Conservation (phyloP, 164 flowering plant species). For the Magnolia changhungtana region DNA sequence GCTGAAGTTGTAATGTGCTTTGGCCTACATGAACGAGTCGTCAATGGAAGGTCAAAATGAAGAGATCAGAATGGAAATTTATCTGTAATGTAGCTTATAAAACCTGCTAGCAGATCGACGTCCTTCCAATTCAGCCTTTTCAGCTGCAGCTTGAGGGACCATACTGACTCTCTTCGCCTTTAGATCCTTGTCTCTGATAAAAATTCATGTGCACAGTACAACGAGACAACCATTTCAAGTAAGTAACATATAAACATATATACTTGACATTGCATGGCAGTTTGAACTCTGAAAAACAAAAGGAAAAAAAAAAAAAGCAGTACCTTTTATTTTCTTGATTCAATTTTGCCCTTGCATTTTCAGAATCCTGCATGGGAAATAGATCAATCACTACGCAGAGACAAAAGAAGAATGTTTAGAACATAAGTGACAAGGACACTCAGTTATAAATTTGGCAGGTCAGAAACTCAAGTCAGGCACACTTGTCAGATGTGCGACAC, state of each 20-base stretch:
- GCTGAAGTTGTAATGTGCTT: slow-evolving; percentile 23
- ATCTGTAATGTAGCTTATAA: neutral
- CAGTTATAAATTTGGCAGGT: neutral
- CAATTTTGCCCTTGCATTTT: slow-evolving; percentile 25
- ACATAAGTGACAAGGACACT: neutral
- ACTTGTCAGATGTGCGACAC: neutral
- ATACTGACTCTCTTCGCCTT: slow-evolving; percentile 29
- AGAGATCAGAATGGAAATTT: neutral
- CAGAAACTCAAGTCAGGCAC: neutral
- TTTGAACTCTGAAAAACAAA: neutral
- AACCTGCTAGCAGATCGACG: slow-evolving; percentile 42
- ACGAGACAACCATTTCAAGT: slow-evolving; percentile 6
- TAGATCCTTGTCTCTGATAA: slow-evolving; percentile 28
- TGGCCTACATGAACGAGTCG: slow-evolving; percentile 26
- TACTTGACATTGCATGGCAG: neutral
- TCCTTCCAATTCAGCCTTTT: slow-evolving; percentile 29
- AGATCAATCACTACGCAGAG: slow-evolving; percentile 1
- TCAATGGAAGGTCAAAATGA: neutral
- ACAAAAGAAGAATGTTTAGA: neutral
- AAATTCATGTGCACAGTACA: neutral
- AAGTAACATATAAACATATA: neutral
- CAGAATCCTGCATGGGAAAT: slow-evolving; percentile 31
- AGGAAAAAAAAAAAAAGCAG: neutral
- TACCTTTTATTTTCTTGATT: slow-evolving; percentile 44
- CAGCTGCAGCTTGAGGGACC: slow-evolving; percentile 22